Conservation (phyloP, 176 grass and related monocot genomes). For the Leersia perrieri region DNA sequence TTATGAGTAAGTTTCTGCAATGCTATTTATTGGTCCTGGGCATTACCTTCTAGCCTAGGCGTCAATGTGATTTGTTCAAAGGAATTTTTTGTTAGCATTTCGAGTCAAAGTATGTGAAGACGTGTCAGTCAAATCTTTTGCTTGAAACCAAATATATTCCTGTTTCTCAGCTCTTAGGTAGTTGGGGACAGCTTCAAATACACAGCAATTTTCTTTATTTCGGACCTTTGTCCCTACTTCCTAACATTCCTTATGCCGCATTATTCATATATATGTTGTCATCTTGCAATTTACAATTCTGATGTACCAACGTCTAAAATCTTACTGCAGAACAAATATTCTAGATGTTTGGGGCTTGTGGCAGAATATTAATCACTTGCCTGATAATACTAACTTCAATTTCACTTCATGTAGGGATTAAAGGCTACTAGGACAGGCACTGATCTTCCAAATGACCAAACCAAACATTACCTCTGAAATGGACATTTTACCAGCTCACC, state of each 20-base stretch:
- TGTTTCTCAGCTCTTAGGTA: slow-evolving; percentile 31
- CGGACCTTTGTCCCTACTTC: slow-evolving; percentile 21
- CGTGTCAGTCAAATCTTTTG: slow-evolving; percentile 30
- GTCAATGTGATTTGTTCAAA: background rate
- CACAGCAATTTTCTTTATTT: slow-evolving; percentile 12
- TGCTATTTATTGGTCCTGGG: background rate
- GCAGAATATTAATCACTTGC: slow-evolving; percentile 44
- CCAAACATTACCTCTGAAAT: slow-evolving; percentile 42
- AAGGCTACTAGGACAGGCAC: slow-evolving; percentile 36
- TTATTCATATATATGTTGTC: background rate
- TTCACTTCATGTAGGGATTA: slow-evolving; percentile 60
- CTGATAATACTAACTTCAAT: slow-evolving; percentile 42
- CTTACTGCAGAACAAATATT: slow-evolving; percentile 1
- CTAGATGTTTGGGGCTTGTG: slow-evolving; percentile 24
- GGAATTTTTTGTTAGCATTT: background rate
- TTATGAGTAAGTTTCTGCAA: slow-evolving; percentile 1
- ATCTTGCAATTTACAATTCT: slow-evolving; percentile 20
- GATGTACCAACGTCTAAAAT: slow-evolving; percentile 19
- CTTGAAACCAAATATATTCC: slow-evolving; percentile 45
- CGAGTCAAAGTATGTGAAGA: slow-evolving; percentile 19
- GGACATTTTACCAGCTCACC: slow-evolving; percentile 58
- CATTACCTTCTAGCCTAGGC: background rate
- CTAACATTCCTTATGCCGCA: slow-evolving; percentile 17
- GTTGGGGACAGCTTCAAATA: slow-evolving; percentile 31
- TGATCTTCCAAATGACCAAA: slow-evolving; percentile 58